phyloP scores from a whole-genome alignment of 768 basidiomycete species.

The Megacollybia marginata region DNA sequence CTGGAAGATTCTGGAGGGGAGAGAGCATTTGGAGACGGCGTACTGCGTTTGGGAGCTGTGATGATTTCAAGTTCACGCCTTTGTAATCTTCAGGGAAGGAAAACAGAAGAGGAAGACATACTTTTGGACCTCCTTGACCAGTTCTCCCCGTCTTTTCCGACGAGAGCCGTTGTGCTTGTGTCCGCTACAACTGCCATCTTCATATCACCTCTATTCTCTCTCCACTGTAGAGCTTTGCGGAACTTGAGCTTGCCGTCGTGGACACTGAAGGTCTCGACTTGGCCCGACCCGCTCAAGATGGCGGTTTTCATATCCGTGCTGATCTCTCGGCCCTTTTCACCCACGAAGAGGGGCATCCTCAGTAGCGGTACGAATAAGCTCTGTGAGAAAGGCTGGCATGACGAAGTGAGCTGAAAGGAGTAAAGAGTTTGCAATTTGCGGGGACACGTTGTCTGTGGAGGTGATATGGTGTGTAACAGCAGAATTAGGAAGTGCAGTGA shows the following conservation, averaged over 20 bases:
- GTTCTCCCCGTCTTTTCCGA: conserved; percentile 48
- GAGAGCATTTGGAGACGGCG: no score
- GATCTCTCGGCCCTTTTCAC: conserved; percentile 43
- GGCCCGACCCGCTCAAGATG: conserved; percentile 48
- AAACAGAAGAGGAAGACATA: no score
- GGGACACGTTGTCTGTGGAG: no score
- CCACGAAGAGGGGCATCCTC: conserved; percentile 55
- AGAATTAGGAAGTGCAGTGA: no score
- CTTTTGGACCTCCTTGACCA: no score
- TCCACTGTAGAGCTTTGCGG: conserved; percentile 43
- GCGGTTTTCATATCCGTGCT: conserved; percentile 45
- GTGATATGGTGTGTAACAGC: no score
- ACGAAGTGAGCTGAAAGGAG: no score
- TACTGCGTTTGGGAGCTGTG: no score
- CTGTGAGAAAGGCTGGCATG: conserved; percentile 59
- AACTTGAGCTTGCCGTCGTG: conserved; percentile 40
- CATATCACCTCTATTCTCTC: conserved; percentile 42
- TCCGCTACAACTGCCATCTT: conserved; percentile 49
- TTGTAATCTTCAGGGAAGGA: not conserved
- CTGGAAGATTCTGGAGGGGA: no score
- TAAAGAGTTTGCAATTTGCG: no score
- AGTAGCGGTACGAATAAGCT: conserved; percentile 44
- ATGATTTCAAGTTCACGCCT: no score
- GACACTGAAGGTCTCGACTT: conserved; percentile 57
- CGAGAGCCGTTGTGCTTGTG: conserved; percentile 33